Percentiles rank a stretch among this genome's conserved stretches.
These are phyloP conservation scores for Candida sp. DNA, from an alignment of 1,139 yeast species.

Conservation along the genomic window DNA sequence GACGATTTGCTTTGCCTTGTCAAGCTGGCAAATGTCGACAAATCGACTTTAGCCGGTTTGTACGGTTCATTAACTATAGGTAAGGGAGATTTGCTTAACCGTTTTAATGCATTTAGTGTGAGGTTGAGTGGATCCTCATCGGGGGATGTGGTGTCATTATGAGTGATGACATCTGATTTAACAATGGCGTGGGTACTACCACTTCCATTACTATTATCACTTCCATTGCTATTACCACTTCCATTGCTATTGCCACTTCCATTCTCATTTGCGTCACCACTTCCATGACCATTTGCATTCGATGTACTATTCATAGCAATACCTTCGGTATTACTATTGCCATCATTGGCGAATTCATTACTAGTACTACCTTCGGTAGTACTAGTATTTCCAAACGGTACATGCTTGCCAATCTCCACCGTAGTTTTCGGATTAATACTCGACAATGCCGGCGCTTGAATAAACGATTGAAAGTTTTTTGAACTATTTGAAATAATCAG, in stretches of 20 bases:
- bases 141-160: constrained; percentile 28
- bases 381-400: constrained; percentile 26
- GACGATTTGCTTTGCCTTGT: constrained; percentile 39
- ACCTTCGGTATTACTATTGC: too few relatives aligned
- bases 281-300: too few relatives aligned
- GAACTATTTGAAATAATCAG: constrained; percentile 12
- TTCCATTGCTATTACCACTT: constrained; percentile 2
- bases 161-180: constrained; percentile 26
- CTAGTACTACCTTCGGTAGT: neutral
- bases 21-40: constrained; percentile 45
- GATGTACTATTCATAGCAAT: too few relatives aligned
- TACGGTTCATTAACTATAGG: constrained; percentile 40
- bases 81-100: constrained; percentile 42
- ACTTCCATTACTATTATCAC: constrained; percentile 15
- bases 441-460: constrained; percentile 47
- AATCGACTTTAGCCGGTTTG: constrained; percentile 54
- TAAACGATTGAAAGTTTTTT: constrained; percentile 45
- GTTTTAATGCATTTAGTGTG: constrained; percentile 44
- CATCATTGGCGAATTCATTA: constrained; percentile 1
- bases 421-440: constrained; percentile 20
- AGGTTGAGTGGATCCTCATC: constrained; percentile 15
- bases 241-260: constrained; percentile 1
- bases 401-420: constrained; percentile 39
- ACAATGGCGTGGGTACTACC: constrained; percentile 12
- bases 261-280: too few relatives aligned